phyloP scores from a whole-genome alignment of 1,139 yeast genomes.

The Yamadazyma membranifaciens region DNA sequence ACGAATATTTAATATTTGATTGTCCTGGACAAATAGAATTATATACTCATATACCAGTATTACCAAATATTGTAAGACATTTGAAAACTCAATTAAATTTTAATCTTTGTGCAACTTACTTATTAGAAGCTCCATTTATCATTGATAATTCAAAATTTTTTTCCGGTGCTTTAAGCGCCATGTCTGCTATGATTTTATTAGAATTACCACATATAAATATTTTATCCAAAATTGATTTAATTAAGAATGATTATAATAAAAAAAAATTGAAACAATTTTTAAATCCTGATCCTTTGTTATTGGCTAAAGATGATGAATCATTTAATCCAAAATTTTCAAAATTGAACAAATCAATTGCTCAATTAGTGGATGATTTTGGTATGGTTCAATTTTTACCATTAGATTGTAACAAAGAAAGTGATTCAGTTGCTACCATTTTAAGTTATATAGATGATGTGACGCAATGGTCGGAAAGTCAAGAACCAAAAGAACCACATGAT shows the following conservation, averaged over 20 bases:
- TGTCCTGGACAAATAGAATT: constrained; percentile 98
- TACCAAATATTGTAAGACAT: constrained; percentile 86
- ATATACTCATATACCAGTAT: constrained; percentile 90
- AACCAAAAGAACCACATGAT: constrained; percentile 93
- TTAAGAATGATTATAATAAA: constrained; percentile 70
- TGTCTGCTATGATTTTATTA: constrained; percentile 95
- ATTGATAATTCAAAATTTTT: constrained; percentile 88
- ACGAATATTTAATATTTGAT: constrained; percentile 90
- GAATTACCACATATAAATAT: constrained; percentile 95
- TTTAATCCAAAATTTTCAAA: constrained; percentile 72
- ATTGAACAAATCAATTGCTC: constrained; percentile 80
- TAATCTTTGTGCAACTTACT: constrained; percentile 86
- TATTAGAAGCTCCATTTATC: constrained; percentile 91
- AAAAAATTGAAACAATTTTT: constrained; percentile 79
- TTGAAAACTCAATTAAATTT: constrained; percentile 76
- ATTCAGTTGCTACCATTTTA: constrained; percentile 76
- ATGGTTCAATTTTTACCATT: constrained; percentile 96
- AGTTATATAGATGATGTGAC: constrained; percentile 96
- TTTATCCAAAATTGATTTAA: constrained; percentile 79
- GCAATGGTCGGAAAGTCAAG: constrained; percentile 96
- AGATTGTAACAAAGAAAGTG: constrained; percentile 75
- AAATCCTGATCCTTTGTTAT: constrained; percentile 85
- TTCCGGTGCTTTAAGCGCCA: constrained; percentile 93
- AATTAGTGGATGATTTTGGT: constrained; percentile 92
- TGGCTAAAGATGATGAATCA: constrained; percentile 34